Conservation (phyloP, 352 stramenopile species). For the Phytophthora sojae region DNA sequence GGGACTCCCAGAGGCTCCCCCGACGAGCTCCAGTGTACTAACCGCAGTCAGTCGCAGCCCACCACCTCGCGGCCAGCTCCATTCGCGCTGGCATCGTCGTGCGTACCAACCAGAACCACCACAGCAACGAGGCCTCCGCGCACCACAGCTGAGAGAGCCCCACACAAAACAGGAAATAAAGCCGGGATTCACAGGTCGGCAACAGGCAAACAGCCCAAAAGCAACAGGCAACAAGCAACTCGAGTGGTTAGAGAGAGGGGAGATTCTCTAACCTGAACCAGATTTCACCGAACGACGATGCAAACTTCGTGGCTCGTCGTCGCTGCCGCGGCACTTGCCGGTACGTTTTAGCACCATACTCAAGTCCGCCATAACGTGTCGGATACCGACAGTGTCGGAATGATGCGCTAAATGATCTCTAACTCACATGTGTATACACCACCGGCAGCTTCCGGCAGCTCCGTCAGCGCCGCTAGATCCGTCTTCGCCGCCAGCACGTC, state of each 20-base stretch:
- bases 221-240: not conserved
- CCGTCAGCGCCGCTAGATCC: not conserved
- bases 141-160: not conserved
- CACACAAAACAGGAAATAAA: not conserved
- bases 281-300: not conserved
- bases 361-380: not conserved
- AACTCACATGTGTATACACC: not conserved
- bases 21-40: conserved; percentile 23
- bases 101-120: conserved; percentile 16
- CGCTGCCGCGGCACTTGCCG: not conserved
- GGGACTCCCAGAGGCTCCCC: conserved; percentile 2
- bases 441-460: not conserved
- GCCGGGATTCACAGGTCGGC: not conserved
- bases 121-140: not conserved
- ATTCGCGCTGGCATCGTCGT: conserved; percentile 15
- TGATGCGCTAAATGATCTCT: not conserved
- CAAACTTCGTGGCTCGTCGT: not conserved
- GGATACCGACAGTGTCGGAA: not conserved
- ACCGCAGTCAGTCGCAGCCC: conserved; percentile 21
- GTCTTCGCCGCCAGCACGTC: conserved; percentile 30
- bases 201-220: not conserved
- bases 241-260: not conserved
- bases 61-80: conserved; percentile 14
- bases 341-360: not conserved
- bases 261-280: not conserved